A percentile compares a stretch with the other conserved stretches of the same genome.
Conservation (phyloP, 345 rosid genomes). For the Combretum micranthum region DNA sequence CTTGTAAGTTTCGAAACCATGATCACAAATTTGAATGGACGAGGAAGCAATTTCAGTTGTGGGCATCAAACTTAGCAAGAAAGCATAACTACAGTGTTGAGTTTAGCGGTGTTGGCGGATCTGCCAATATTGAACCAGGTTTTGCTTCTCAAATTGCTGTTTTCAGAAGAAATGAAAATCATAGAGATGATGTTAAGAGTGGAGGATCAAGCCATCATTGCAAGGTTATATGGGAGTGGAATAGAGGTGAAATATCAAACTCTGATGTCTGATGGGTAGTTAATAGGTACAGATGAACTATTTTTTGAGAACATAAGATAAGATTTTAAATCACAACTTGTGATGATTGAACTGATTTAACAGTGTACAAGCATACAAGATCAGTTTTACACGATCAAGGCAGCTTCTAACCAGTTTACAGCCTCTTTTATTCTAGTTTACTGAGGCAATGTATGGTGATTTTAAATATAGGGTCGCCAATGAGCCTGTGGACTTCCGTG, state of each 20-base stretch:
- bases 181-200: slow-evolving; percentile 8
- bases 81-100: slow-evolving; percentile 60
- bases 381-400: too few relatives aligned
- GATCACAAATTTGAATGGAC: slow-evolving; percentile 99
- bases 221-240: slow-evolving; percentile 81
- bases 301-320: too few relatives aligned
- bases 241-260: slow-evolving; percentile 9
- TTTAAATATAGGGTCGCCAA: too few relatives aligned
- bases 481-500: too few relatives aligned
- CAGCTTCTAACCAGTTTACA: too few relatives aligned
- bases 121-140: slow-evolving; percentile 62
- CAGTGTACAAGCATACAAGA: too few relatives aligned
- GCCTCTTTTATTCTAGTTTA: too few relatives aligned
- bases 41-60: slow-evolving; percentile 61
- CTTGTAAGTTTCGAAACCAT: slow-evolving; percentile 74
- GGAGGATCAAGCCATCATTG: slow-evolving; percentile 20
- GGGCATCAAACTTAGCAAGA: slow-evolving; percentile 62
- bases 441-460: too few relatives aligned
- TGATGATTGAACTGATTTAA: too few relatives aligned
- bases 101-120: slow-evolving; percentile 90
- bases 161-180: slow-evolving; percentile 29
- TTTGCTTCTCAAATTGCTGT: slow-evolving; percentile 91
- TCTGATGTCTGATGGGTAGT: not conserved
- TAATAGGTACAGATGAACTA: not conserved
- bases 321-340: too few relatives aligned